Evolutionary conservation across 139 green algal genomes (phyloP), one percentile per base, ranked within the genome.

Genomic region (Micractinium sp.): DNA sequence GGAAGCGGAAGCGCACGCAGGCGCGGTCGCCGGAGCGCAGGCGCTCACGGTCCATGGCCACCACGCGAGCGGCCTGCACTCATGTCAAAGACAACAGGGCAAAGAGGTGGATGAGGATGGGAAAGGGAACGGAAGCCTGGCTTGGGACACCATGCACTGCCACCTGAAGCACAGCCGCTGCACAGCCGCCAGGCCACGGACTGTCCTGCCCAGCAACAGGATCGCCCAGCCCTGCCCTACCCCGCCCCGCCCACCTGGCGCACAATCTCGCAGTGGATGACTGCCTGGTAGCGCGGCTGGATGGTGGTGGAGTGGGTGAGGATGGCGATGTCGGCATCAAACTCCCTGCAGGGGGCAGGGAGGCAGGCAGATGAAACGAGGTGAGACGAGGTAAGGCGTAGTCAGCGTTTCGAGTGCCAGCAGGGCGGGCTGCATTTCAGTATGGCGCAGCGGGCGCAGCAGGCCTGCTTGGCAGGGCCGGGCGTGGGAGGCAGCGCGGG

Each of bases 191-290:
- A 14, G 27, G 29, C n/a, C n/a, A n/a, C n/a, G n/a, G n/a, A n/a
- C n/a, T n/a, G n/a, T n/a, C 47, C 9, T 56, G 47, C 47, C 9
- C 5, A 16, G 9, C 47, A 56, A 56, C 47, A 56, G 47, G 47
- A 5, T 56, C 47, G 47, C 9, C 47, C 47, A 5, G 47, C 47
- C 7, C 47, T 9, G 47, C 47, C 47, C 47, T 56, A 9, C 47
- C 47, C 47, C 12, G 31, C 31, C 31, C 13, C n/a, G 33, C 74
- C 33, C 74, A 80, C 74, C 74, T 94, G 96, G 27, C 96, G 93
- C 41, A 98, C 96, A 85, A 98, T 98, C 92, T 98, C 96, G 89
- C 96, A 98, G 93, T 99, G 97, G 83, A 99, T 98, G 38, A 99
- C 95, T 3, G 97, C 96, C 94, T 97, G 95, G 90, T 98, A 98